These are phyloP conservation scores for Sisymbrium altissimum DNA, from an alignment of 345 rosid genomes.

Conservation along the genomic window DNA sequence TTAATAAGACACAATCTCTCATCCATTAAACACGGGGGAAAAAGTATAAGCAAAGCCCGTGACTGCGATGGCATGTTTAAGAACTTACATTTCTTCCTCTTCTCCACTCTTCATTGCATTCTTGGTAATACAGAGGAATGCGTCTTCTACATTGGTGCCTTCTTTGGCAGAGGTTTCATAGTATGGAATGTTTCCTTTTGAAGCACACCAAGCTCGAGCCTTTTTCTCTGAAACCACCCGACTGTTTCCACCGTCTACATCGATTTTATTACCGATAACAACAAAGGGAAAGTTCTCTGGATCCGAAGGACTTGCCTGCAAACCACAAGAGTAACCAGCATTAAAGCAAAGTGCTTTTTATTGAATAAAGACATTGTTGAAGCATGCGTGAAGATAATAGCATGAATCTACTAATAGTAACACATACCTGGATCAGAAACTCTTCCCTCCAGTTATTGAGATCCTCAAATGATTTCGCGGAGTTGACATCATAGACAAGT, in stretches of 20 bases:
- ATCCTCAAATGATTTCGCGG: constrained; percentile 74
- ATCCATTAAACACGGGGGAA: not conserved
- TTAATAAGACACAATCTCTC: not conserved
- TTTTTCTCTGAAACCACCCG: constrained; percentile 94
- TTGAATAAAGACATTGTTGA: not conserved
- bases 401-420: not conserved
- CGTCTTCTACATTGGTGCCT: constrained; percentile 90
- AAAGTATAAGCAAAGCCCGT: not conserved
- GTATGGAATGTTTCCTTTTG: constrained; percentile 88
- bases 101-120: constrained; percentile 85
- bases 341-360: not conserved
- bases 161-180: constrained; percentile 95
- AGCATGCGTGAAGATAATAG: not conserved
- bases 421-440: constrained; percentile 73
- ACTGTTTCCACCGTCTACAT: constrained; percentile 85
- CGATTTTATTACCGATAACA: constrained; percentile 81
- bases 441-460: constrained; percentile 95
- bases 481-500: constrained; percentile 87
- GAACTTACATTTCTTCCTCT: constrained; percentile 84
- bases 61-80: not conserved
- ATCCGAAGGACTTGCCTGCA: constrained; percentile 84
- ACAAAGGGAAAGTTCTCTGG: constrained; percentile 92
- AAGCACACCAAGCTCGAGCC: constrained; percentile 90
- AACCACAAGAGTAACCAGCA: not conserved
- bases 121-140: constrained; percentile 82